Evolutionary conservation across 345 rosid genomes (phyloP), one percentile per base, ranked within the genome.

Genomic region (Populus deltoides): DNA sequence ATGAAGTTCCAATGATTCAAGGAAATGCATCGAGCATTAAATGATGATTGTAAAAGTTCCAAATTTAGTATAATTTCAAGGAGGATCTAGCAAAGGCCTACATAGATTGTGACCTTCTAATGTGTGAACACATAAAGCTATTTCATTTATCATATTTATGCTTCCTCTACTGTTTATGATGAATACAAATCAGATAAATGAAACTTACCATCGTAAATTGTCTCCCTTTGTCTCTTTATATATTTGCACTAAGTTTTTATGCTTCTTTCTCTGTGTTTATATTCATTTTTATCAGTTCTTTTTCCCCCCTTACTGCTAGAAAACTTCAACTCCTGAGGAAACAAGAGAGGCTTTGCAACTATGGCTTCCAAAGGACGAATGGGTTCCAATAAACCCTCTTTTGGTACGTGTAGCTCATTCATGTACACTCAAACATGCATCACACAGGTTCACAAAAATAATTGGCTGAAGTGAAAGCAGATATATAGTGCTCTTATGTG

Each of bases 281-380:
- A 2, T 61, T 63, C 67, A 38, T 8, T 71, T 35, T 61, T 10
- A 33, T 15, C 11, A 18, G 2, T 18, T n/a, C 10, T 29, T 51
- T 20, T 11, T 1, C 73, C 15, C 77, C 31, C 65, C 66, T 68
- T 41, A 75, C 78, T 62, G 45, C 13, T 81, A 82, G 96, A 89
- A 91, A 87, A 95, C 96, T 51, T 87, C 90, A 16, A 82, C 89
- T 66, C 99, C 98, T 0, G 98, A 95, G 87, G 88, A 91, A 89
- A 95, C 99, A 74, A 90, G 98, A 86, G 89, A 82, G 77, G 92
- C 92, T 20, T 79, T 95, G 86, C 96, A 95, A 75, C 87, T 79
- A 11, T 93, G 99, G 99, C 92, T 95, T 86, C 99, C 99, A 18
- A 95, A 91, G 86, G 96, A 91, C 78, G 97, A 93, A 83, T 93